Conservation (phyloP, 208 protist genomes). For the Vickermania ingenoplastis region DNA sequence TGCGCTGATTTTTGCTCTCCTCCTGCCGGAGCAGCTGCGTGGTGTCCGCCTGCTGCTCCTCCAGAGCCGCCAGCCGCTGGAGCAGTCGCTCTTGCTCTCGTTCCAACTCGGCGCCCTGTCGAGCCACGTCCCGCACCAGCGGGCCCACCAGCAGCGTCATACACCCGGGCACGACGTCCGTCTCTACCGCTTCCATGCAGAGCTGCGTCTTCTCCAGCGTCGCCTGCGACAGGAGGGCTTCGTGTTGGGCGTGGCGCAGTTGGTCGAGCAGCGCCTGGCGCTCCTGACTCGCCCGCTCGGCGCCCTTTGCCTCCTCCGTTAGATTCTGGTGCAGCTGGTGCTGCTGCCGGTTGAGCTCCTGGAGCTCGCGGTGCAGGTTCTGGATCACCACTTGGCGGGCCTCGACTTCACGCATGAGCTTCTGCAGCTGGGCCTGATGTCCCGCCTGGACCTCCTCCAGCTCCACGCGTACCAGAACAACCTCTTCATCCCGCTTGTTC, state of each 20-base stretch:
- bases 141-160: no score
- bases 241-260: neutral
- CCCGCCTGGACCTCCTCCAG: conserved; percentile 31
- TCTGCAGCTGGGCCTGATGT: conserved; percentile 23
- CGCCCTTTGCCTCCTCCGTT: conserved; percentile 27
- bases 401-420: conserved; percentile 36
- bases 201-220: neutral
- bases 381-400: conserved; percentile 47
- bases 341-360: neutral
- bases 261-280: neutral
- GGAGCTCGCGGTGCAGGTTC: conserved; percentile 18
- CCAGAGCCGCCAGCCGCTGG: neutral
- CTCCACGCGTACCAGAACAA: conserved; percentile 38
- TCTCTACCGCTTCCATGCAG: neutral
- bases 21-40: neutral
- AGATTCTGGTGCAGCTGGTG: neutral
- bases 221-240: neutral
- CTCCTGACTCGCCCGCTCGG: conserved; percentile 14
- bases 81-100: neutral
- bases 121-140: no score
- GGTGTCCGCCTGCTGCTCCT: neutral
- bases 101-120: no score
- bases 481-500: conserved; percentile 45
- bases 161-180: no score
- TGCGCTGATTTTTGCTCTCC: neutral